Percentiles rank a stretch among this genome's conserved stretches.
Conservation (phyloP, 1,284 basidiomycete species). For the Marasmius sp. region DNA sequence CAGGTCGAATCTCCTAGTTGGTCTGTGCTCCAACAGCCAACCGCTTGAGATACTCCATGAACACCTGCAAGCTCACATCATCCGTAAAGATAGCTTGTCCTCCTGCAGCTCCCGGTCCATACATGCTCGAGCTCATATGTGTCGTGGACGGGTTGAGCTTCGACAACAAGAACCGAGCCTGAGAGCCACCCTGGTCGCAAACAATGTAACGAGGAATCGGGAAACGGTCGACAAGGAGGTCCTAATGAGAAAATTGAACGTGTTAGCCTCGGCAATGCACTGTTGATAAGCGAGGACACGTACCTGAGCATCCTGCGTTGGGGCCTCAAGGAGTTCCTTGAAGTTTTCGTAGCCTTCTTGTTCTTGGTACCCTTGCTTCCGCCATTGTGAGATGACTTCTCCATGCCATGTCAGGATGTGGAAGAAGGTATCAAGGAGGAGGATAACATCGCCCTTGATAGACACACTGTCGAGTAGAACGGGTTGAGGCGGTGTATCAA, state of each 20-base stretch:
- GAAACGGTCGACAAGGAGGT: slow-evolving; percentile 92
- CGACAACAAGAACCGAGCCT: slow-evolving; percentile 94
- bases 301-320: slow-evolving; percentile 77
- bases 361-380: slow-evolving; percentile 99
- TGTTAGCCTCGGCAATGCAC: background rate
- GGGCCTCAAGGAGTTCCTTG: slow-evolving; percentile 89
- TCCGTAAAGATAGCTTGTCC: slow-evolving; percentile 99
- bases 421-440: slow-evolving; percentile 99
- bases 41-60: slow-evolving; percentile 94
- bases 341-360: slow-evolving; percentile 99
- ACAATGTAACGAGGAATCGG: slow-evolving; percentile 98
- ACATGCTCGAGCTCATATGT: slow-evolving; percentile 91
- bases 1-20: slow-evolving; percentile 35
- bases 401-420: slow-evolving; percentile 99
- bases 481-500: slow-evolving; percentile 88
- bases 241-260: slow-evolving; percentile 47
- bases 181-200: slow-evolving; percentile 96
- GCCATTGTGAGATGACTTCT: slow-evolving; percentile 95
- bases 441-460: slow-evolving; percentile 95
- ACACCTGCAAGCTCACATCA: slow-evolving; percentile 95
- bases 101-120: slow-evolving; percentile 67
- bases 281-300: slow-evolving; percentile 11
- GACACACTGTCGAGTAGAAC: slow-evolving; percentile 97
- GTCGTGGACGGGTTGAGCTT: slow-evolving; percentile 99
- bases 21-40: slow-evolving; percentile 76